A percentile compares a stretch with the other conserved stretches of the same genome.
Evolutionary conservation across 2,329 filamentous ascomycete species (phyloP).

Genomic region (Trichoderma harzianum): DNA sequence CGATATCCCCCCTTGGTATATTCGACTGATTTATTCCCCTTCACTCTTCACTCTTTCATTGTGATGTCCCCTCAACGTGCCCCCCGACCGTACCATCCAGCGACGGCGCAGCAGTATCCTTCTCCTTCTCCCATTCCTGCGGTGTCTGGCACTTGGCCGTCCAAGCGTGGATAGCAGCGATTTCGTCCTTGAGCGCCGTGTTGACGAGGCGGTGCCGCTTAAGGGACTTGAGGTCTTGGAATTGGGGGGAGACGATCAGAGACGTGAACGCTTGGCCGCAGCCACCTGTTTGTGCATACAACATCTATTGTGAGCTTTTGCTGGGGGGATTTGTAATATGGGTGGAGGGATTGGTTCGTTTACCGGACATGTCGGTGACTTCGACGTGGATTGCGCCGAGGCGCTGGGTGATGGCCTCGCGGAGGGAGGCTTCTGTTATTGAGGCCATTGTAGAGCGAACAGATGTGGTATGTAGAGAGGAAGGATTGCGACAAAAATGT

Average conservation of each 20-base stretch:
- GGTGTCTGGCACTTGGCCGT: constrained; percentile 91
- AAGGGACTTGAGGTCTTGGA: constrained; percentile 70
- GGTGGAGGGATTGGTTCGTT: constrained; percentile 23
- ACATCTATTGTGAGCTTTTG: neutral
- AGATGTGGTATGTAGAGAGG: too few species aligned
- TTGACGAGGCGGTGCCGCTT: constrained; percentile 87
- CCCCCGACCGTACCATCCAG: constrained; percentile 44
- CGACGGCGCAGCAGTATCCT: constrained; percentile 37
- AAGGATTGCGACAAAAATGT: neutral
- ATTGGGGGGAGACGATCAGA: constrained; percentile 61
- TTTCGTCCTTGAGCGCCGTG: constrained; percentile 76
- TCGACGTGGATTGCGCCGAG: constrained; percentile 76
- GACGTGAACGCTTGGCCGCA: constrained; percentile 61
- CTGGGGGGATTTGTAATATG: neutral
- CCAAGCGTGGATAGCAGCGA: constrained; percentile 90
- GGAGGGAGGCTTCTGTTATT: constrained; percentile 72
- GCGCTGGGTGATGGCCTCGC: constrained; percentile 63
- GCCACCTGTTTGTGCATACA: constrained; percentile 42
- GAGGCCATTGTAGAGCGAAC: constrained; percentile 43
- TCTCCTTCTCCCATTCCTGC: constrained; percentile 77
- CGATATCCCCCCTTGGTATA: neutral
- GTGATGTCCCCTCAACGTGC: constrained; percentile 36
- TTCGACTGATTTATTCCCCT: neutral
- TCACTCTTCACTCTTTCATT: constrained; percentile 8
- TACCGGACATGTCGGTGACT: constrained; percentile 91